These are phyloP conservation scores for Naematelia aurantialba DNA, from an alignment of 768 basidiomycete species.

Conservation along the genomic window DNA sequence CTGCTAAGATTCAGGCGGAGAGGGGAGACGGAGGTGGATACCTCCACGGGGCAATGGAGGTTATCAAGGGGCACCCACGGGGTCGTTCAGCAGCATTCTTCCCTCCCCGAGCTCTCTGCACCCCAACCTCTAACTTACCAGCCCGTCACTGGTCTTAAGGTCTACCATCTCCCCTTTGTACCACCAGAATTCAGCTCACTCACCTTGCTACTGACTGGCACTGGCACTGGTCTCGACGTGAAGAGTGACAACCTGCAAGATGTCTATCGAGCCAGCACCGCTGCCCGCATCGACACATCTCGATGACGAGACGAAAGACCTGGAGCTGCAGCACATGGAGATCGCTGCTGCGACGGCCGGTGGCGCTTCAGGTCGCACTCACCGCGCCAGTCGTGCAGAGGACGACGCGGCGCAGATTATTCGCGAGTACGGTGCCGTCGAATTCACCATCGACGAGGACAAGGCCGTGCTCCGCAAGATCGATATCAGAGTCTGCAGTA, in stretches of 20 bases:
- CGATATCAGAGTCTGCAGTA: slow-evolving; percentile 13
- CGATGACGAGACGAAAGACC: not conserved
- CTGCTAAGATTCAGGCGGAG: not conserved
- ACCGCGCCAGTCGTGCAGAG: not conserved
- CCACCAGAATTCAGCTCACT: too few species aligned
- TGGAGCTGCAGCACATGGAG: not conserved
- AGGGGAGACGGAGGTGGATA: not conserved
- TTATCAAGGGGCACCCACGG: not conserved
- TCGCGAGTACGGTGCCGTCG: slow-evolving; percentile 7
- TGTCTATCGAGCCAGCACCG: not conserved
- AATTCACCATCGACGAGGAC: slow-evolving; percentile 22
- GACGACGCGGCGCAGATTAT: not conserved
- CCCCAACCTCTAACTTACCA: too few species aligned
- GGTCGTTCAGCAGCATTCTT: too few species aligned
- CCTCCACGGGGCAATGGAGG: not conserved
- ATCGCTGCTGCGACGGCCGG: not conserved
- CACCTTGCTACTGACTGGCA: too few species aligned
- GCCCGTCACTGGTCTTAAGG: too few species aligned
- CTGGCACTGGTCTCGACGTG: too few species aligned
- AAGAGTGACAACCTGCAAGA: not conserved
- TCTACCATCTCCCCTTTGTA: too few species aligned
- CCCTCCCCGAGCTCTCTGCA: too few species aligned
- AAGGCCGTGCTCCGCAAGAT: slow-evolving; percentile 26
- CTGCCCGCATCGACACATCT: not conserved
- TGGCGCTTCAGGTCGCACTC: not conserved